Percentiles rank a stretch among this genome's conserved stretches.
These are phyloP conservation scores for Colletotrichum liaoningense DNA, from an alignment of 2,329 filamentous ascomycete species.

Conservation along the genomic window DNA sequence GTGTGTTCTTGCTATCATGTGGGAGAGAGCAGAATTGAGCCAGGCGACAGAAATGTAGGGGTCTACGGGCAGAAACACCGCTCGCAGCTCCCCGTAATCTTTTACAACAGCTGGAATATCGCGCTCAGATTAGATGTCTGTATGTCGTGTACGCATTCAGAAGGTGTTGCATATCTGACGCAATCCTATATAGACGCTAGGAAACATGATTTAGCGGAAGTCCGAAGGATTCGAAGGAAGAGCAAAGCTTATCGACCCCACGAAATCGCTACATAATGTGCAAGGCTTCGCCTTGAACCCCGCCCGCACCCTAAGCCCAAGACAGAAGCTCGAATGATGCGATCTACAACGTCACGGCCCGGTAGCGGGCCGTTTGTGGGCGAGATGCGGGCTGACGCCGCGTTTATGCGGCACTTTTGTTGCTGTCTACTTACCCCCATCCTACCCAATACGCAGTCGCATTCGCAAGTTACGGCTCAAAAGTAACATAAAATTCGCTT, in stretches of 20 bases:
- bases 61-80: background rate
- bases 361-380: background rate
- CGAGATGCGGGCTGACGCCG: background rate
- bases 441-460: background rate
- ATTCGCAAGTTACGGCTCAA: background rate
- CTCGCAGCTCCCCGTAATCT: background rate
- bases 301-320: background rate
- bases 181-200: background rate
- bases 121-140: too few relatives aligned
- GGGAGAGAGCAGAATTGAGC: background rate
- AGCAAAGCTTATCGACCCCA: background rate
- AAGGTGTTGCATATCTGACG: background rate
- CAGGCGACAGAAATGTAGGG: background rate
- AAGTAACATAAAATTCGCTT: background rate
- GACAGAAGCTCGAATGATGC: background rate
- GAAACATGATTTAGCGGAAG: background rate
- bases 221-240: background rate
- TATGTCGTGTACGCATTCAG: background rate
- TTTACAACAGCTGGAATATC: background rate
- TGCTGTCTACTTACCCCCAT: background rate
- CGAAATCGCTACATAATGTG: background rate
- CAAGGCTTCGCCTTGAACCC: background rate
- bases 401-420: conserved; percentile 19
- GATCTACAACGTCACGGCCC: conserved; percentile 1
- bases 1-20: background rate